Evolutionary conservation across 192 early-diverging fungal genomes (phyloP), one percentile per base, ranked within the genome.

Genomic region (Mortierella alpina): DNA sequence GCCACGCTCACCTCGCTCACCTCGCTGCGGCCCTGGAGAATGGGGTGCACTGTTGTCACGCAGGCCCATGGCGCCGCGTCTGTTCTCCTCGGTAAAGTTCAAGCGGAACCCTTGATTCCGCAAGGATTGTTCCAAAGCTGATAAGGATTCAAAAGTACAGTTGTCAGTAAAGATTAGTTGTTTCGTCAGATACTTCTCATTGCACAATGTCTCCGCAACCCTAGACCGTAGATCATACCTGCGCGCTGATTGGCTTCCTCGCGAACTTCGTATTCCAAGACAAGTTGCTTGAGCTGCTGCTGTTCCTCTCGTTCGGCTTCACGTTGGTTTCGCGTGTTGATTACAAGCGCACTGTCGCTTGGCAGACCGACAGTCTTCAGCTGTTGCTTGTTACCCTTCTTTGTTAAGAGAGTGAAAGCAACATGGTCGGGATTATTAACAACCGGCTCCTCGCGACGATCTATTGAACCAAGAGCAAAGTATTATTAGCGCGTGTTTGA

Each of bases 251-350:
- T 85, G 11, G 85, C 81, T 51, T 85, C 86, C 68, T 95, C 95
- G 40, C 92, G 81, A 59, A 94, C 90, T 72, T 98, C 95, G 59
- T 97, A 98, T 73, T 89, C 93, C 31, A 99, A 86, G 11, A 99
- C 98, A 41, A 98, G 82, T 70, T 92, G 85, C 82, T 99, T 99
- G 75, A 99, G 85, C 51, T 95, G 93, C 63, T 89, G 90, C 66
- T 94, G 93, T 80, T 98, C 97, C 62, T 94, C 93, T 57, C 93
- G 88, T 31, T 95, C 93, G 17, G 92, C 92, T 82, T 96, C 93
- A 74, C 95, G 94, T 72, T 97, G 96, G 47, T 87, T 89, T 15
- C 92, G 85, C 9, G 96, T 92, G 63, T 87, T 95, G 59, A 91
- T 84, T 0, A 94, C 98, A 73, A 99, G 91, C 18, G 87, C 84